Percentiles rank a stretch among this genome's conserved stretches.
These are phyloP conservation scores for Auriscalpium microsporum DNA, from an alignment of 768 basidiomycete genomes.

Conservation along the genomic window DNA sequence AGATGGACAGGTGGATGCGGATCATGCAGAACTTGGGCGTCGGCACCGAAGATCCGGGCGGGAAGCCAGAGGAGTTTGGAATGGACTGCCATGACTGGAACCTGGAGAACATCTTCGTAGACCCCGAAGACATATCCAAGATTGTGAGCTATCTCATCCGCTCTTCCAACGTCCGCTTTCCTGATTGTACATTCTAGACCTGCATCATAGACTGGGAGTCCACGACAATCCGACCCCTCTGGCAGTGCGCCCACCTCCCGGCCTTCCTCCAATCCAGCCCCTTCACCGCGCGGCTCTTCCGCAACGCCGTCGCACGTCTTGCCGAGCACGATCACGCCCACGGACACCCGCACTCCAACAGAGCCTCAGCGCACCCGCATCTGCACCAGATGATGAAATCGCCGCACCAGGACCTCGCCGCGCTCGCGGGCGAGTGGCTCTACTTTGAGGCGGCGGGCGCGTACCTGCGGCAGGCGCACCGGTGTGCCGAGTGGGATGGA, in stretches of 20 bases:
- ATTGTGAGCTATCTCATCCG: conserved; percentile 45
- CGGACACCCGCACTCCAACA: conserved; percentile 16
- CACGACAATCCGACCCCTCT: conserved; percentile 78
- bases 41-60: conserved; percentile 20
- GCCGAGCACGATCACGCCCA: conserved; percentile 18
- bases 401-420: conserved; percentile 26
- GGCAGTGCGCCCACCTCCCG: conserved; percentile 78
- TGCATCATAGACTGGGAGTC: conserved; percentile 90
- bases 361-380: conserved; percentile 8
- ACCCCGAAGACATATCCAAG: conserved; percentile 52
- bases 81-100: conserved; percentile 84
- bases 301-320: conserved; percentile 49
- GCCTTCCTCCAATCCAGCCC: conserved; percentile 72
- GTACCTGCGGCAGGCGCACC: conserved; percentile 66
- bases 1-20: conserved; percentile 64
- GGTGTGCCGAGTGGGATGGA: conserved; percentile 82
- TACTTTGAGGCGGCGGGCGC: conserved; percentile 59
- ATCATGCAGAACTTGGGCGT: conserved; percentile 54
- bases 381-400: conserved; percentile 15
- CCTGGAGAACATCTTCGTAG: conserved; percentile 79
- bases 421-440: conserved; percentile 62
- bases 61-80: conserved; percentile 54
- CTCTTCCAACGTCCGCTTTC: conserved; percentile 1
- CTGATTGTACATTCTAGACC: conserved; percentile 37
- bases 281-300: conserved; percentile 66